These are phyloP conservation scores for Stephania cephalantha DNA, from an alignment of 164 flowering plant species.

Conservation along the genomic window DNA sequence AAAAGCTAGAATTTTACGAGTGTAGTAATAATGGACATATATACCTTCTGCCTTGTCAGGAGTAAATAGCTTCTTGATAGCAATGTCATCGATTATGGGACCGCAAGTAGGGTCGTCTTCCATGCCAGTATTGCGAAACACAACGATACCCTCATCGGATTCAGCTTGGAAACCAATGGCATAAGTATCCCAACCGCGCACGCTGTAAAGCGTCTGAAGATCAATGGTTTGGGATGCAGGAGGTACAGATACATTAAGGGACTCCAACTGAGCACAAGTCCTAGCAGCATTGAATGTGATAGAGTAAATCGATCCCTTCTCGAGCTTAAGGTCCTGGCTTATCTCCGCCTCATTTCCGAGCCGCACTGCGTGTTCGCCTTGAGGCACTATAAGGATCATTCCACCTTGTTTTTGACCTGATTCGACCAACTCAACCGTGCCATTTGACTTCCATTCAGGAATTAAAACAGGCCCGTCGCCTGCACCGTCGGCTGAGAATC, in stretches of 20 bases:
- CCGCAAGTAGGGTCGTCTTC: constrained; percentile 98
- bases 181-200: constrained; percentile 92
- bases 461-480: constrained; percentile 39
- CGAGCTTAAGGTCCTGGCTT: constrained; percentile 68
- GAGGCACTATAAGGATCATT: constrained; percentile 91
- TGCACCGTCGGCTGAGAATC: constrained; percentile 44
- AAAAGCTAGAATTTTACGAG: not conserved
- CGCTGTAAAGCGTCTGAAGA: constrained; percentile 82
- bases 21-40: not conserved
- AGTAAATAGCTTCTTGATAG: constrained; percentile 83
- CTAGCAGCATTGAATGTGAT: constrained; percentile 93
- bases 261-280: constrained; percentile 94
- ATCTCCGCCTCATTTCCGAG: constrained; percentile 89
- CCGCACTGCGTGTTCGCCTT: constrained; percentile 73
- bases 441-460: constrained; percentile 73
- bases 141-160: constrained; percentile 36
- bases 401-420: constrained; percentile 85
- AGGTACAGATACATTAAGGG: constrained; percentile 73
- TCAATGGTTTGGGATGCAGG: constrained; percentile 78
- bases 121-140: constrained; percentile 78
- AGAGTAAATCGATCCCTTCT: constrained; percentile 71
- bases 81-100: constrained; percentile 84
- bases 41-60: constrained; percentile 77
- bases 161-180: constrained; percentile 70
- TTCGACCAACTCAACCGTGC: constrained; percentile 77